Evolutionary conservation across 805 yeast genomes (phyloP).

Genomic region (Saturnispora hagleri): DNA sequence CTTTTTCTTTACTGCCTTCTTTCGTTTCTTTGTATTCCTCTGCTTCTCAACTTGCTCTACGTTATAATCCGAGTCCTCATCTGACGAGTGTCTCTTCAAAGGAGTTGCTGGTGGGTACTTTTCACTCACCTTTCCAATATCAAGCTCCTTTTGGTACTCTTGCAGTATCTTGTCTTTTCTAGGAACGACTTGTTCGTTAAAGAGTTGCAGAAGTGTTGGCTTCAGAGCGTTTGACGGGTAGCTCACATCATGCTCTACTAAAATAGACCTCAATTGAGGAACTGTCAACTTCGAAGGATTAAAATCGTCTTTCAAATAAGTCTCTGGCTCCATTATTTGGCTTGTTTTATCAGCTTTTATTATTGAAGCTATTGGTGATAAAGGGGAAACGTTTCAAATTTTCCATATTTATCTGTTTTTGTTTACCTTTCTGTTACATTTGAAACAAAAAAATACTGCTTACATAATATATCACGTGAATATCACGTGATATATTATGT

Average conservation of each 20-base stretch:
- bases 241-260: conserved; percentile 52
- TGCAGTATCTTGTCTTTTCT: conserved; percentile 34
- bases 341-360: background rate
- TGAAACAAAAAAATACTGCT: background rate
- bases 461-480: background rate
- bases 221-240: conserved; percentile 62
- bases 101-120: conserved; percentile 3
- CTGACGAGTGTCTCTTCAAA: conserved; percentile 7
- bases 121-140: background rate
- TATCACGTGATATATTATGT: too few species aligned
- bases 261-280: conserved; percentile 58
- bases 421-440: background rate
- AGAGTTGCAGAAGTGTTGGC: conserved; percentile 51
- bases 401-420: background rate
- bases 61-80: background rate
- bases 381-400: background rate
- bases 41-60: background rate
- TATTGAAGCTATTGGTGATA: background rate
- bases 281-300: conserved; percentile 59
- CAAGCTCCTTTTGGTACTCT: conserved; percentile 12
- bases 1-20: background rate
- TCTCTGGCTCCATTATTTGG: conserved; percentile 27
- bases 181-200: conserved; percentile 44
- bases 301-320: conserved; percentile 39
- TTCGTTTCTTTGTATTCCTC: background rate